A percentile compares a stretch with the other conserved stretches of the same genome.
phyloP scores from a whole-genome alignment of 768 basidiomycete species.

The Crepidotus variabilis region DNA sequence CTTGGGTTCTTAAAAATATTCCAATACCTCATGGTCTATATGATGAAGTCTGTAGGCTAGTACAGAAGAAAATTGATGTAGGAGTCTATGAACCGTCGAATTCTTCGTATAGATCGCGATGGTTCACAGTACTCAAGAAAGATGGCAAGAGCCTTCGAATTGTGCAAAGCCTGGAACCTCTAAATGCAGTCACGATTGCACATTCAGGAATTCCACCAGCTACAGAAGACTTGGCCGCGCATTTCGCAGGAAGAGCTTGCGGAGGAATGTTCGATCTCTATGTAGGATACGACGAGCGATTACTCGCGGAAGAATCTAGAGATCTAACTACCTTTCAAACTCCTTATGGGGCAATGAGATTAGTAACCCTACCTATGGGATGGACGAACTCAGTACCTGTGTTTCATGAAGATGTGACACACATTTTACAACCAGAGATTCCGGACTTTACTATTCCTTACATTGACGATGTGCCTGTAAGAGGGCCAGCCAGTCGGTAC shows the following conservation, averaged over 20 bases:
- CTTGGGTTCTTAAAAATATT: constrained; percentile 23
- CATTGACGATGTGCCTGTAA: constrained; percentile 7
- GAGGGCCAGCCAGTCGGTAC: constrained; percentile 24
- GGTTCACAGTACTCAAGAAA: constrained; percentile 33
- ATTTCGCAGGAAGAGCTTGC: constrained; percentile 29
- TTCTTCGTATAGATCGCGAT: constrained; percentile 33
- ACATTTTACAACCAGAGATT: constrained; percentile 9
- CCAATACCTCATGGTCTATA: constrained; percentile 28
- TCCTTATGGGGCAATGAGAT: constrained; percentile 23
- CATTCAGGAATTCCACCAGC: constrained; percentile 31
- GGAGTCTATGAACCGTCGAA: constrained; percentile 39
- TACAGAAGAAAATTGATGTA: constrained; percentile 30
- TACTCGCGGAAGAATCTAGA: constrained; percentile 17
- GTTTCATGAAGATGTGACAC: constrained; percentile 13
- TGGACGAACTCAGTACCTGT: constrained; percentile 11
- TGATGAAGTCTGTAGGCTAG: constrained; percentile 25
- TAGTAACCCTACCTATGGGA: constrained; percentile 35
- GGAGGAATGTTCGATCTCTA: constrained; percentile 31
- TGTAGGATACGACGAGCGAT: constrained; percentile 30
- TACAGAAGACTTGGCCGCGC: constrained; percentile 27
- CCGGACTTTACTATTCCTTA: constrained; percentile 8
- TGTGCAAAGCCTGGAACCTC: constrained; percentile 17
- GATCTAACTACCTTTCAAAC: constrained; percentile 40
- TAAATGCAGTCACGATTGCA: constrained; percentile 23
- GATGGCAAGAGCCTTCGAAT: constrained; percentile 21